Conservation (phyloP, 169 alveolate species). For the Cryptosporidium tyzzeri region DNA sequence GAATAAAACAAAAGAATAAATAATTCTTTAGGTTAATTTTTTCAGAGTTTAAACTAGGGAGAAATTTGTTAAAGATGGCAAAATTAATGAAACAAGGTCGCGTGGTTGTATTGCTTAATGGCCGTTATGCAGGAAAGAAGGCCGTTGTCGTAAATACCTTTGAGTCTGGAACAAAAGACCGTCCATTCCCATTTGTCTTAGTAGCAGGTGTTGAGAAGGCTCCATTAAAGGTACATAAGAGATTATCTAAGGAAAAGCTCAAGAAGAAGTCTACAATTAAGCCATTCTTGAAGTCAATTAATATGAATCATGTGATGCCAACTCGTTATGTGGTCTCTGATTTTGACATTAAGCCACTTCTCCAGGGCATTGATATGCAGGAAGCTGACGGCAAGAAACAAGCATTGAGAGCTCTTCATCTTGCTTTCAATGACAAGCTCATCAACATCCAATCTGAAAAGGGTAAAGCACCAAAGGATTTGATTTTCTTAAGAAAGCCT, state of each 20-base stretch:
- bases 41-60: conserved; percentile 1
- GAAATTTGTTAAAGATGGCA: conserved; percentile 78
- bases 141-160: conserved; percentile 95
- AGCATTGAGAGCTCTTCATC: conserved; percentile 55
- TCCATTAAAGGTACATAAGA: conserved; percentile 94
- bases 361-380: conserved; percentile 73
- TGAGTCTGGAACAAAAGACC: conserved; percentile 94
- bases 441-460: conserved; percentile 61
- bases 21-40: conserved; percentile 19
- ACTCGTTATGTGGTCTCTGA: conserved; percentile 90
- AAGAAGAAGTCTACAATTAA: conserved; percentile 93
- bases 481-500: conserved; percentile 72
- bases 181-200: conserved; percentile 94
- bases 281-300: conserved; percentile 96
- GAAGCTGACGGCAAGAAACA: conserved; percentile 75
- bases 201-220: conserved; percentile 97
- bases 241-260: conserved; percentile 93
- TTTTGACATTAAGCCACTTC: conserved; percentile 42
- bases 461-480: conserved; percentile 76
- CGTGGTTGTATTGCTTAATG: conserved; percentile 95
- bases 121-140: conserved; percentile 99
- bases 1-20: background rate
- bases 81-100: conserved; percentile 95
- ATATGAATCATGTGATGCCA: conserved; percentile 98
- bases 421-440: conserved; percentile 67